Base-by-base conservation (phyloP, 306 rosid species). In the Prunus armeniaca region DNA sequence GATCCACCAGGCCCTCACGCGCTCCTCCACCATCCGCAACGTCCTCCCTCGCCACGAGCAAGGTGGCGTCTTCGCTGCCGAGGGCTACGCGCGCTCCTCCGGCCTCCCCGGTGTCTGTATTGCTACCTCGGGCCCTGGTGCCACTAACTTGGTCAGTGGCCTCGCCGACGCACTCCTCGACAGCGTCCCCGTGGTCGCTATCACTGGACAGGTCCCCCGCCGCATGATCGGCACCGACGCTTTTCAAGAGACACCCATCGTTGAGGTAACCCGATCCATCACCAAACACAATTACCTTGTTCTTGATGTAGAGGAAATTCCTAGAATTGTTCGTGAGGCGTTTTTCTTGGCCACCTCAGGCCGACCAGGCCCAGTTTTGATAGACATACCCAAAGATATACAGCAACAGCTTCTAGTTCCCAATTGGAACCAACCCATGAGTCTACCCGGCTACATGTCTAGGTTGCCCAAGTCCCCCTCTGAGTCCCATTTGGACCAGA, bases 181-280 rank as follows among this genome's bases (percentile, higher is more conserved):
- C 30, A 87, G 93, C 41, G 67, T 91, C 2, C 96, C 97, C 0
- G 2, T 93, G 12, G 64, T 93, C 2, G 98, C 97, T 30, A 88
- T 93, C 12, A 93, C 98, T 11, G 96, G 97, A 0, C 98, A 93
- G 47, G 97, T 93, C 45, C 97, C 95, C 0, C 87, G 95, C 15
- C 58, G 88, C 8, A 91, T 93, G 95, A 93, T 93, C 47, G 97
- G 98, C 28, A 95, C 97, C 2, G 97, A 92, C 73, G 98, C 97
- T 0, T 95, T 95, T 65, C 98, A 95, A 24, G 97, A 92, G 71
- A 95, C 97, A 12, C 96, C 98, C 0, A 95, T 95, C 9, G 96
- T 95, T 6, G 97, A 95, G 83, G 97, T 95, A 63, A 86, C 97
- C 0, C 80, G 97, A 51, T 95, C 97, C 34, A 92, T 95, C 68